Conservation (phyloP, 305 asterid species). For the Solanum hybrid region DNA sequence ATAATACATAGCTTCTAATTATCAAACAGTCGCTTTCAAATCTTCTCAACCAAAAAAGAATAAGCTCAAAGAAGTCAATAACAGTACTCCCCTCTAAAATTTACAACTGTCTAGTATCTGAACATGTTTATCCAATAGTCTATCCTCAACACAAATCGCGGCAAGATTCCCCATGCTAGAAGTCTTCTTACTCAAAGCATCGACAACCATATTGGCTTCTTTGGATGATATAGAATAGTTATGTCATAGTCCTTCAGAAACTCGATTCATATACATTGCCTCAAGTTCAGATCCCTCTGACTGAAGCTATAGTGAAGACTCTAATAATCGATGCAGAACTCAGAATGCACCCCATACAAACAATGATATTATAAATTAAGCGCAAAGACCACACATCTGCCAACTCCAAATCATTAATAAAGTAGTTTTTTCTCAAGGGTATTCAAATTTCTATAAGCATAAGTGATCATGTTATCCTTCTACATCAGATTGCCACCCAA, state of each 20-base stretch:
- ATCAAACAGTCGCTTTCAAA: neutral
- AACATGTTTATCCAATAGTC: neutral
- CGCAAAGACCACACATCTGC: neutral
- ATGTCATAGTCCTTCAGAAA: neutral
- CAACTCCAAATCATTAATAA: neutral
- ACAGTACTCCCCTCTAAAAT: neutral
- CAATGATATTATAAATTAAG: too few relatives aligned
- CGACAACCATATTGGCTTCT: neutral
- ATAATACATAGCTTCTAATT: neutral
- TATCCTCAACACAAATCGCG: neutral
- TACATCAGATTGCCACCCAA: neutral
- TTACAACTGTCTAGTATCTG: neutral
- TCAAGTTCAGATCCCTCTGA: neutral
- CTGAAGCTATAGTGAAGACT: neutral
- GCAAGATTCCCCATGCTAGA: neutral
- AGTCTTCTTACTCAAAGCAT: neutral
- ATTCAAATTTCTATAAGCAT: neutral
- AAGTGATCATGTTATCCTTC: neutral
- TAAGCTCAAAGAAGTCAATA: neutral
- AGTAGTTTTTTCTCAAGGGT: neutral
- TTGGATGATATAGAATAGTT: neutral
- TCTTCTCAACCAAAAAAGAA: neutral
- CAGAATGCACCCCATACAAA: neutral
- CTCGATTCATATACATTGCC: neutral
- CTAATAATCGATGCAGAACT: neutral